Percentiles rank a stretch among this genome's conserved stretches.
Conservation (phyloP, 169 alveolate species). For the Hepatocystis sp. region DNA sequence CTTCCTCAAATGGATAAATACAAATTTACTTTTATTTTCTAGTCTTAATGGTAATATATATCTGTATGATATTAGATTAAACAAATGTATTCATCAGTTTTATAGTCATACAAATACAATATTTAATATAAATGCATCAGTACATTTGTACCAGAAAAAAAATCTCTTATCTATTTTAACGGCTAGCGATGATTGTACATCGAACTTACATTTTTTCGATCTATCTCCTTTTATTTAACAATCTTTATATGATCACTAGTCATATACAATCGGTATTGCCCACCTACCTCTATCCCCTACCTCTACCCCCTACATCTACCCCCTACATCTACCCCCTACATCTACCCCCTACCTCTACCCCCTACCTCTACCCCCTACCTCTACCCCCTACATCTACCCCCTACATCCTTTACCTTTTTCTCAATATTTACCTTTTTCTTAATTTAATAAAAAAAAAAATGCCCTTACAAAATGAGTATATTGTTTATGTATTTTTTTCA, state of each 20-base stretch:
- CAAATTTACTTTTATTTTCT: slow-evolving; percentile 50
- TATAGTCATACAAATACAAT: slow-evolving; percentile 62
- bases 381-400: too few relatives aligned
- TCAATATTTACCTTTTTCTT: too few relatives aligned
- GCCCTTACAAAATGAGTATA: too few relatives aligned
- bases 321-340: too few relatives aligned
- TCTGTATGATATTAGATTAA: slow-evolving; percentile 48
- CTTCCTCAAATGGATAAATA: slow-evolving; percentile 48
- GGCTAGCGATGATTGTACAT: slow-evolving; percentile 65
- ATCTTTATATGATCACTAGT: background rate
- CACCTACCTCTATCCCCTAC: too few relatives aligned
- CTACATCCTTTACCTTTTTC: too few relatives aligned
- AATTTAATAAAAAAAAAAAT: too few relatives aligned
- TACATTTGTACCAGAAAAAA: slow-evolving; percentile 42
- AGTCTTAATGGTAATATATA: slow-evolving; percentile 67
- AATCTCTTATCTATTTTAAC: slow-evolving; percentile 41
- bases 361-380: too few relatives aligned
- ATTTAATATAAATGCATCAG: slow-evolving; percentile 46
- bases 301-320: too few relatives aligned
- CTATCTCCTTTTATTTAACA: slow-evolving; percentile 11
- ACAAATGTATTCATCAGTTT: slow-evolving; percentile 63
- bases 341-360: too few relatives aligned
- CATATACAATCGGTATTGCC: too few relatives aligned
- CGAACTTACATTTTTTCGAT: slow-evolving; percentile 48
- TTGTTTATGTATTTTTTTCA: too few relatives aligned